phyloP scores from a whole-genome alignment of 2,329 filamentous ascomycete species.

The Coleophoma cylindrospora region DNA sequence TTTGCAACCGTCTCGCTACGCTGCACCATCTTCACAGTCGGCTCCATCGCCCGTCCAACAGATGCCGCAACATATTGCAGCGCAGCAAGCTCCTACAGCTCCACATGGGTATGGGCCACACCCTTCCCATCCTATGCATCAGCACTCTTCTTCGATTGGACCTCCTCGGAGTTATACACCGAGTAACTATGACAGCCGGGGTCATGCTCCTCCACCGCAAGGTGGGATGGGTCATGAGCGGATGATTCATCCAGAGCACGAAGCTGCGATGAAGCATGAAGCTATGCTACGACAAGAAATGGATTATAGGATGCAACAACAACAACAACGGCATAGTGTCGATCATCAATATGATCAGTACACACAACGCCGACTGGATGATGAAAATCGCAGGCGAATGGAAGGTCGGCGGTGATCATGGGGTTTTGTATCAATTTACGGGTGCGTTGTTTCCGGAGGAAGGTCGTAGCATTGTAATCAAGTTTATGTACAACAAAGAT shows the following conservation, averaged over 20 bases:
- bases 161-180: slow-evolving; percentile 23
- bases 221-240: background rate
- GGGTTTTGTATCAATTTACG: too few relatives aligned
- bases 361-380: slow-evolving; percentile 8
- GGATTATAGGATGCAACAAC: slow-evolving; percentile 14
- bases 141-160: slow-evolving; percentile 37
- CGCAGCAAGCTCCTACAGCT: slow-evolving; percentile 30
- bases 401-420: background rate
- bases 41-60: slow-evolving; percentile 18
- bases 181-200: slow-evolving; percentile 20
- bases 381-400: background rate
- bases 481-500: too few relatives aligned
- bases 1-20: slow-evolving; percentile 24
- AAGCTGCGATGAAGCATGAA: background rate
- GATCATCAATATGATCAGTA: slow-evolving; percentile 13
- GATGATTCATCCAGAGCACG: slow-evolving; percentile 23
- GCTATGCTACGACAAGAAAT: slow-evolving; percentile 22
- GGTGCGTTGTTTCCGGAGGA: too few relatives aligned
- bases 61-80: slow-evolving; percentile 40
- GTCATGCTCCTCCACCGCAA: slow-evolving; percentile 35
- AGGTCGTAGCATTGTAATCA: too few relatives aligned
- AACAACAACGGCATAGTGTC: slow-evolving; percentile 4
- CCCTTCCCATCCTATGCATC: slow-evolving; percentile 38
- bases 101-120: slow-evolving; percentile 42
- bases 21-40: slow-evolving; percentile 29